Percentiles rank a stretch among this genome's conserved stretches.
Evolutionary conservation across 768 basidiomycete species (phyloP).

Genomic region (Kwoniella sp.): DNA sequence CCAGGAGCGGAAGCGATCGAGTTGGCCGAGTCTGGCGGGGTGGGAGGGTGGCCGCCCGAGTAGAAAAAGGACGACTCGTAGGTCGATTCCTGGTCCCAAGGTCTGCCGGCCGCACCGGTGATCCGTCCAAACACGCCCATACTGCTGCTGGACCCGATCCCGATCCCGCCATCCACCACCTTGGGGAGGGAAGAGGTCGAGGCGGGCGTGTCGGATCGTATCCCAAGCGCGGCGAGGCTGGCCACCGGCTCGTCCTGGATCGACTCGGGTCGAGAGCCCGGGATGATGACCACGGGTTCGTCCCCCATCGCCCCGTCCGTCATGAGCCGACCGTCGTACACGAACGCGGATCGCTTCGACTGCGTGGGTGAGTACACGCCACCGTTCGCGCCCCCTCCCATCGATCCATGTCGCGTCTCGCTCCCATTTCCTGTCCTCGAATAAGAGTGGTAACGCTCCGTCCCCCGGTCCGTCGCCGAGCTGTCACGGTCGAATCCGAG

Average conservation of each 20-base stretch:
- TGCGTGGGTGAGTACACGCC: background rate
- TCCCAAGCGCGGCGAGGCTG: background rate
- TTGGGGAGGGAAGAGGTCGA: slow-evolving; percentile 2
- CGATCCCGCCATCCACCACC: slow-evolving; percentile 11
- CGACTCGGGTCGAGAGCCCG: background rate
- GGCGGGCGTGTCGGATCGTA: background rate
- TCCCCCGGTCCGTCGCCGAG: background rate
- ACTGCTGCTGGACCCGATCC: background rate
- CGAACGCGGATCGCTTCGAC: slow-evolving; percentile 12
- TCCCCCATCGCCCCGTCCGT: slow-evolving; percentile 2
- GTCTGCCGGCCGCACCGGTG: no score
- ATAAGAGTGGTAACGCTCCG: background rate
- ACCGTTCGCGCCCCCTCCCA: background rate
- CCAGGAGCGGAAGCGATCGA: slow-evolving; percentile 1
- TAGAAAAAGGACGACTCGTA: no score
- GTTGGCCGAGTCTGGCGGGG: slow-evolving; percentile 15
- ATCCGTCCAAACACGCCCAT: background rate
- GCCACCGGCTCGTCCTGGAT: background rate
- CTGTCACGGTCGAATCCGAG: background rate
- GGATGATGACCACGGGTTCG: slow-evolving; percentile 2
- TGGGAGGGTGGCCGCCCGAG: slow-evolving; percentile 12
- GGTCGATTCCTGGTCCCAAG: no score
- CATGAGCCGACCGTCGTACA: slow-evolving; percentile 5
- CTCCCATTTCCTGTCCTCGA: background rate
- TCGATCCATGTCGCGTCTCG: slow-evolving; percentile 3